phyloP scores from a whole-genome alignment of 2,329 filamentous ascomycete species.

The Trichoderma sp. region DNA sequence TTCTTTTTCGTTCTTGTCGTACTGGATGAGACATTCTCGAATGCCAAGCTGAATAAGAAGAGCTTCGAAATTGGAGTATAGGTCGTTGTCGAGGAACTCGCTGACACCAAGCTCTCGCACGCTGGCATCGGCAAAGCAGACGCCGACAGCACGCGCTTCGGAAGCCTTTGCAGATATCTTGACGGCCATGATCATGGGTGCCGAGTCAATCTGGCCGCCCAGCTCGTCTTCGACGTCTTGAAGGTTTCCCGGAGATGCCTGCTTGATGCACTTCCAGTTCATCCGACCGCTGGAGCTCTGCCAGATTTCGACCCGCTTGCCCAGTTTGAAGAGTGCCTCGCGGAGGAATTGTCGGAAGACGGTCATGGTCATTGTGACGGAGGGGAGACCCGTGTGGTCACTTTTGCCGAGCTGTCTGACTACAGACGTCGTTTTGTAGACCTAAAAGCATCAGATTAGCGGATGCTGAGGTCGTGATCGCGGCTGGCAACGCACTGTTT shows the following conservation, averaged over 20 bases:
- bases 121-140: slow-evolving; percentile 97
- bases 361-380: slow-evolving; percentile 92
- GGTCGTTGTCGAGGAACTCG: slow-evolving; percentile 98
- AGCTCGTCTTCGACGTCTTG: slow-evolving; percentile 97
- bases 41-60: slow-evolving; percentile 95
- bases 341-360: slow-evolving; percentile 95
- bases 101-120: slow-evolving; percentile 94
- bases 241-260: slow-evolving; percentile 92
- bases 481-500: slow-evolving; percentile 57
- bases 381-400: slow-evolving; percentile 82
- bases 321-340: slow-evolving; percentile 88
- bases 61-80: slow-evolving; percentile 97
- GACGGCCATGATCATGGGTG: slow-evolving; percentile 92
- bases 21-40: slow-evolving; percentile 86
- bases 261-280: slow-evolving; percentile 90
- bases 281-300: slow-evolving; percentile 74
- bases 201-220: slow-evolving; percentile 80
- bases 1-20: slow-evolving; percentile 76
- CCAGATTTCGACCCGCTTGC: slow-evolving; percentile 92
- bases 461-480: neutral
- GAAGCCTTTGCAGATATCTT: slow-evolving; percentile 87
- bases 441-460: slow-evolving; percentile 48
- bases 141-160: slow-evolving; percentile 84
- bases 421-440: slow-evolving; percentile 98
- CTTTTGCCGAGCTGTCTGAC: slow-evolving; percentile 85